Evolutionary conservation across 352 stramenopile species (phyloP), one percentile per base, ranked within the genome.

Genomic region (Globisporangium uncinulatum): DNA sequence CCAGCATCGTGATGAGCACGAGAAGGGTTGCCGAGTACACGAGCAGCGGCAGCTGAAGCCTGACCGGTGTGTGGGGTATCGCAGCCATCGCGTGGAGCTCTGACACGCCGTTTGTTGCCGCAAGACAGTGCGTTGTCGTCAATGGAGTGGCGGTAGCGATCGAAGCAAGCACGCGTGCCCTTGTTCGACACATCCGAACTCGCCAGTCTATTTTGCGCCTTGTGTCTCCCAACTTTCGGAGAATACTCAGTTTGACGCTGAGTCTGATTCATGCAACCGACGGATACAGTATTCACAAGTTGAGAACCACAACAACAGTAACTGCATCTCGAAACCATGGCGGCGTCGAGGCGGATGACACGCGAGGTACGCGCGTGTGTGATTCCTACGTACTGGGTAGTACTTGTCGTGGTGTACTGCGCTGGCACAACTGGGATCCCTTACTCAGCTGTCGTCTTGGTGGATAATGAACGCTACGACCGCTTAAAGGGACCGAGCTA

Each of bases 1-100:
- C 15, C 17, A 56, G 34, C 31, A 57, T 20, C 47, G 50, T 42
- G 32, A 57, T 19, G 5, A 62, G 41, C 31, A 51, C 15, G 0
- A 52, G 36, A 24, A 62, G 31, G 29, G 39, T 51, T 10, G 11
- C 13, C 10, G 41, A 9, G 49, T 57, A 53, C 19, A 53, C 37
- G 10, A 56, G 13, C 31, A 53, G 31, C 32, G 56, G 42, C 5
- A 57, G 13, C 15, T 62, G 56, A 21, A 56, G 45, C 54, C 42
- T 65, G 5, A 32, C 31, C 15, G 42, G 15, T 11, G 37, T 9
- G 7, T 14, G 48, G 6, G 50, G 10, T 15, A 42, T 19, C 41
- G 41, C 41, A 4, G 15, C 6, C 41, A 45, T 45, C 14, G 41
- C 41, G 41, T 45, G 41, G 6, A 15, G 41, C 9, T 43, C 3